These are phyloP conservation scores for Colletotrichum orchidophilum DNA, from an alignment of 2,329 filamentous ascomycete species.

Conservation along the genomic window DNA sequence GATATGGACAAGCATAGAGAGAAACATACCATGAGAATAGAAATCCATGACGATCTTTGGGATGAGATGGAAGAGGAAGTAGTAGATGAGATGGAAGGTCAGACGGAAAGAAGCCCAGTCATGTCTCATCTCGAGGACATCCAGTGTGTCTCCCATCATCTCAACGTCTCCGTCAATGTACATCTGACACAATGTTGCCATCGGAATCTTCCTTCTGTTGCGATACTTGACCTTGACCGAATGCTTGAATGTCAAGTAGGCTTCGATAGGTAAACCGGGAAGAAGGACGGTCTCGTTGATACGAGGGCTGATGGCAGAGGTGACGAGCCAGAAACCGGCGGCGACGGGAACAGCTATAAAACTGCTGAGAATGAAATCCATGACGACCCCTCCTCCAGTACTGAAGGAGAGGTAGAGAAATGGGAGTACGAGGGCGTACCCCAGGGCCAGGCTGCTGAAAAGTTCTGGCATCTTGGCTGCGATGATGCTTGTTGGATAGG, in stretches of 20 bases:
- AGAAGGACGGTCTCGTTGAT: slow-evolving; percentile 86
- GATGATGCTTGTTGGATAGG: background rate
- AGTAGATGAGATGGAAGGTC: slow-evolving; percentile 79
- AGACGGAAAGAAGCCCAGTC: slow-evolving; percentile 92
- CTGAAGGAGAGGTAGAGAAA: background rate
- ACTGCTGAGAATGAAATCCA: background rate
- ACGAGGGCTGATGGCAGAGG: slow-evolving; percentile 78
- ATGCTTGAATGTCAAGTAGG: slow-evolving; percentile 76
- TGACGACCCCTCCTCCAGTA: background rate
- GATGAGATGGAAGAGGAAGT: slow-evolving; percentile 81
- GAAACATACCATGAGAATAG: slow-evolving; percentile 78
- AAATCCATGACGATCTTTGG: slow-evolving; percentile 87
- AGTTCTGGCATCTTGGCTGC: background rate
- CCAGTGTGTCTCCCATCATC: slow-evolving; percentile 85
- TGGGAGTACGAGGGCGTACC: background rate
- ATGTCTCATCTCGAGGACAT: slow-evolving; percentile 84
- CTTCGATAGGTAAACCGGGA: slow-evolving; percentile 80
- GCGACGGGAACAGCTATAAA: slow-evolving; percentile 48
- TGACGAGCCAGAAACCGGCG: slow-evolving; percentile 77
- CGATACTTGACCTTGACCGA: slow-evolving; percentile 66
- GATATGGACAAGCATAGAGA: background rate
- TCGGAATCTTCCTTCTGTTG: slow-evolving; percentile 76
- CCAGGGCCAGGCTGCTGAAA: background rate
- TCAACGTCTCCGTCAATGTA: slow-evolving; percentile 90
- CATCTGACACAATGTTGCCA: slow-evolving; percentile 90